Base-by-base conservation (phyloP, 768 basidiomycete species). In the Kwoniella sp. region DNA sequence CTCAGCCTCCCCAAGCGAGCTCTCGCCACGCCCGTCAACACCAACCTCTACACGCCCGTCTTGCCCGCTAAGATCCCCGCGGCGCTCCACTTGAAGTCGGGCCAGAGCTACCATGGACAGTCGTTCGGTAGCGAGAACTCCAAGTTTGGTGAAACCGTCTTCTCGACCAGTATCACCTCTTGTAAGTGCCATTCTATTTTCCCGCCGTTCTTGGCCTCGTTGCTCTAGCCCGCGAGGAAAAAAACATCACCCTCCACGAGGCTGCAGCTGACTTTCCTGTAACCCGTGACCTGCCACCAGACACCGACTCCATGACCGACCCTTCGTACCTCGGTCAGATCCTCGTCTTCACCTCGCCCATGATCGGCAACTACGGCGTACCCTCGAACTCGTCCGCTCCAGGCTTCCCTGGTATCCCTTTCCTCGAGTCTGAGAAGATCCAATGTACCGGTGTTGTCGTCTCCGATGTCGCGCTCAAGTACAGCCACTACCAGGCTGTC, bases 271-370 rank as follows among this genome's bases (percentile, higher is more conserved):
- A 58, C 38, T 8, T 45, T 17, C 9, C 15, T 48, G 4, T 8
- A 45, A 47, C 53, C 8, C 20, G 4, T 48, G 20, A 7, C 20
- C 47, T 7, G 4, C 47, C 34, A 22, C 17, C n/a, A 95, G 93
- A 99, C 81, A 98, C 95, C 53, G 96, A 99, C 82, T 96, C 93
- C 8, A 97, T 99, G 96, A 99, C 96, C 38, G 96, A 99, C 81
- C 96, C 96, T 7, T 98, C 96, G 8, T 98, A 99, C 82, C 90
- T 92, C 34, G 90, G 92, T 56, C 96, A 99, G 82, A 95, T 99
- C 77, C 87, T 99, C 69, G 96, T 99, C 63, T 99, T 99, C 84
- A 99, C 96, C 50, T 90, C 94, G 0, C 96, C 96, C 11, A 87
- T 99, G 82, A 96, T 99, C 70, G 96, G 96, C 45, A 99, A 99